Evolutionary conservation across 768 basidiomycete species (phyloP).

Genomic region (Cubamyces lactineus): DNA sequence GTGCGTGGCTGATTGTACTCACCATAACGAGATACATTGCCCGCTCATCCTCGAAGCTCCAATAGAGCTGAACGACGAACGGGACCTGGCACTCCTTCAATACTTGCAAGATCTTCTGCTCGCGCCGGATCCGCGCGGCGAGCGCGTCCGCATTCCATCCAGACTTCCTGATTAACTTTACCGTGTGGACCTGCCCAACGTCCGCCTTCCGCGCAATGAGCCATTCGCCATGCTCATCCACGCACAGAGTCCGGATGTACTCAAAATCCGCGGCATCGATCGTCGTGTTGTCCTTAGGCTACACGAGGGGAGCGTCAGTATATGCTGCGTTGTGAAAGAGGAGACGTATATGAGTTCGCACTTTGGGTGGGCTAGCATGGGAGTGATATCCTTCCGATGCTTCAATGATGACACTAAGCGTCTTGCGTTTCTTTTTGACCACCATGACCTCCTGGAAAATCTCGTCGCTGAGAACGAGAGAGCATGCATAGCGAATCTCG

Average conservation of each 20-base stretch:
- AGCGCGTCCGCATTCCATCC: background rate
- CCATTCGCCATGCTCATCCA: background rate
- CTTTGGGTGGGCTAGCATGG: slow-evolving; percentile 1
- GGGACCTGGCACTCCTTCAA: slow-evolving; percentile 39
- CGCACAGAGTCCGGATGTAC: slow-evolving; percentile 10
- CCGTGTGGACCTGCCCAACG: slow-evolving; percentile 10
- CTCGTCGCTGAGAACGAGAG: background rate
- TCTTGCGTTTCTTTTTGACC: slow-evolving; percentile 38
- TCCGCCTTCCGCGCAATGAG: slow-evolving; percentile 21
- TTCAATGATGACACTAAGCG: slow-evolving; percentile 23
- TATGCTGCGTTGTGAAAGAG: background rate
- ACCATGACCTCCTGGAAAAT: slow-evolving; percentile 49
- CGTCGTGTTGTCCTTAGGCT: background rate
- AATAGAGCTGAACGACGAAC: slow-evolving; percentile 44
- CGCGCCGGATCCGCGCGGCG: slow-evolving; percentile 18
- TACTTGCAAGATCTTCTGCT: slow-evolving; percentile 42
- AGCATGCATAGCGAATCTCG: background rate
- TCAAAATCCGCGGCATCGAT: slow-evolving; percentile 22
- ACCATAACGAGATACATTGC: slow-evolving; percentile 47
- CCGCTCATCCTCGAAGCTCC: slow-evolving; percentile 46
- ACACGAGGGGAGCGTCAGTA: background rate
- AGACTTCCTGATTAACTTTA: slow-evolving; percentile 24
- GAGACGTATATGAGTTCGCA: background rate
- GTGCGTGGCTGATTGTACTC: slow-evolving; percentile 13
- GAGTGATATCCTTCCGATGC: slow-evolving; percentile 5